Percentiles rank a stretch among this genome's conserved stretches.
Conservation (phyloP, 2,329 filamentous ascomycete genomes). For the Alternaria hordeiaustralica region DNA sequence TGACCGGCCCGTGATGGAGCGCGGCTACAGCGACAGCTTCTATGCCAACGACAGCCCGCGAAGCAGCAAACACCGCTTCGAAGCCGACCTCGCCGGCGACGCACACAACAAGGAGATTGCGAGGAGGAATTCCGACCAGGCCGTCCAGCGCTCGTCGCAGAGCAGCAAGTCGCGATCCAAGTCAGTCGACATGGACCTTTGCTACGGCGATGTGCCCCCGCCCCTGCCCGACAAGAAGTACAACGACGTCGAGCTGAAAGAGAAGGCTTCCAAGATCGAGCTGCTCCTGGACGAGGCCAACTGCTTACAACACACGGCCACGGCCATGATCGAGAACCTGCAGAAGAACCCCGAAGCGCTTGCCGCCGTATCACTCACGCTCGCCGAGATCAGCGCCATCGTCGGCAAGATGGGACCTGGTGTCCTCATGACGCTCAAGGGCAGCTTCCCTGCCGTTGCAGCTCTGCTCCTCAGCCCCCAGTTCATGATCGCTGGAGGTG, state of each 20-base stretch:
- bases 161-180: constrained; percentile 42
- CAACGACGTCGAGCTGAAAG: constrained; percentile 66
- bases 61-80: constrained; percentile 34
- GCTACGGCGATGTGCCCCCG: constrained; percentile 83
- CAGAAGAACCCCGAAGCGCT: constrained; percentile 88
- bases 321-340: constrained; percentile 79
- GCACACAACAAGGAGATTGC: constrained; percentile 49
- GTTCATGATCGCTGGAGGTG: constrained; percentile 89
- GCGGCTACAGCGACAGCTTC: constrained; percentile 55
- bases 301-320: constrained; percentile 84
- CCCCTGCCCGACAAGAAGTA: constrained; percentile 62
- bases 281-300: constrained; percentile 82
- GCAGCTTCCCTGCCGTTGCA: constrained; percentile 83
- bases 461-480: constrained; percentile 87
- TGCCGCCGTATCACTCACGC: constrained; percentile 88
- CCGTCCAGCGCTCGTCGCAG: constrained; percentile 16
- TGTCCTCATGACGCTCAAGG: constrained; percentile 77
- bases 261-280: constrained; percentile 77
- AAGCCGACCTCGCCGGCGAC: constrained; percentile 40
- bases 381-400: constrained; percentile 87
- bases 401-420: constrained; percentile 83
- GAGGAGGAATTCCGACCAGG: constrained; percentile 53
- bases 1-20: constrained; percentile 49
- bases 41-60: constrained; percentile 48
- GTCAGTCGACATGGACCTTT: constrained; percentile 83